phyloP scores from a whole-genome alignment of 371 early-diverging fungal genomes.

The Chytridium lagenaria region DNA sequence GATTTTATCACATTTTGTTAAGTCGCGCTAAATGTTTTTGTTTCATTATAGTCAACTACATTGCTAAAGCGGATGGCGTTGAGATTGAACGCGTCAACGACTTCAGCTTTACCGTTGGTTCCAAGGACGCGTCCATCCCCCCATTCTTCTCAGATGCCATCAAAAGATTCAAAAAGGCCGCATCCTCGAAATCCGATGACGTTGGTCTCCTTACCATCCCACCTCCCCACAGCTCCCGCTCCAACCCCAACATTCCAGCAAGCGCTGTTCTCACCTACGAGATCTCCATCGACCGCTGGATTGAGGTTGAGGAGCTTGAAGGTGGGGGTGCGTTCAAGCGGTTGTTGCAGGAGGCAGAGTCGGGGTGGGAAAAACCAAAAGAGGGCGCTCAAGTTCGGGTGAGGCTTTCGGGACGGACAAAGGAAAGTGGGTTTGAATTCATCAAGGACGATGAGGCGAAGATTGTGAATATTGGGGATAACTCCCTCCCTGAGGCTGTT shows the following conservation, averaged over 20 bases:
- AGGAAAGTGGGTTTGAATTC: constrained; percentile 1
- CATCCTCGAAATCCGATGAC: constrained; percentile 17
- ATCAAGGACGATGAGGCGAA: constrained; percentile 7
- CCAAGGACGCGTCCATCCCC: background rate
- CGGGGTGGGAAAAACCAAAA: constrained; percentile 34
- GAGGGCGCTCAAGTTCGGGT: constrained; percentile 13
- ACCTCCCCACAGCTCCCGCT: background rate
- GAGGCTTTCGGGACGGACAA: background rate
- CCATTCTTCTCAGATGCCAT: constrained; percentile 31
- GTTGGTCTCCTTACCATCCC: constrained; percentile 27
- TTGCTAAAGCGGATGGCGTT: constrained; percentile 16
- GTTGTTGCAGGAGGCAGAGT: constrained; percentile 26
- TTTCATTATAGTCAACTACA: constrained; percentile 28
- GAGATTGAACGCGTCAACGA: constrained; percentile 4
- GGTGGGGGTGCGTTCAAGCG: constrained; percentile 28
- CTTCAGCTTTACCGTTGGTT: constrained; percentile 12
- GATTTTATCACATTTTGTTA: background rate
- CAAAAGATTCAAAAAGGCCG: constrained; percentile 32
- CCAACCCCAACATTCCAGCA: constrained; percentile 13
- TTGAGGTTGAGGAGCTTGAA: constrained; percentile 33
- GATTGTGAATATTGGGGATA: constrained; percentile 17
- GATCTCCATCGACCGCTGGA: constrained; percentile 19
- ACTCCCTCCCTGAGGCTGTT: constrained; percentile 35
- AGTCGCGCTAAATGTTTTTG: too few species aligned
- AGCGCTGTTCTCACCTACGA: constrained; percentile 25